Evolutionary conservation across 345 rosid species (phyloP).

Genomic region (Salix koriyanagi): DNA sequence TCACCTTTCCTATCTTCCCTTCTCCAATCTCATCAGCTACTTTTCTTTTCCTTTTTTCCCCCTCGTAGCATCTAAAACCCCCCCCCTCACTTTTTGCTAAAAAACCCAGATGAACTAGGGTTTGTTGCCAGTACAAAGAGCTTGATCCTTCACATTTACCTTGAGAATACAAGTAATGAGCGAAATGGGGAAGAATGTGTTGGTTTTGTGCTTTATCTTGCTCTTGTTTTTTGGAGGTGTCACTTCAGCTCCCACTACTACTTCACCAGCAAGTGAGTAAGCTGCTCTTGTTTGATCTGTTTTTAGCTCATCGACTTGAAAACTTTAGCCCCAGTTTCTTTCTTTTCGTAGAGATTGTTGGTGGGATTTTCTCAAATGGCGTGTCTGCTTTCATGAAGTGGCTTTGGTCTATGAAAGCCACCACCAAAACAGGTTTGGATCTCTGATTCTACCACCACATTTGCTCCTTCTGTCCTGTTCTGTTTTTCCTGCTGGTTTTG

Average conservation of each 20-base stretch:
- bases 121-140: conserved; percentile 17
- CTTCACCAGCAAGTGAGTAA: conserved; percentile 87
- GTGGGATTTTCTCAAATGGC: conserved; percentile 67
- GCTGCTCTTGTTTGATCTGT: conserved; percentile 13
- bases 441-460: conserved; percentile 17
- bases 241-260: conserved; percentile 54
- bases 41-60: background rate
- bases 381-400: conserved; percentile 73
- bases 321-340: background rate
- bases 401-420: conserved; percentile 87
- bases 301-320: background rate
- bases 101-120: conserved; percentile 22
- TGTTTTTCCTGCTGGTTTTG: background rate
- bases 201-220: conserved; percentile 40
- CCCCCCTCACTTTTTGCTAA: background rate
- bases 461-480: background rate
- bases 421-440: conserved; percentile 79
- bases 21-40: background rate
- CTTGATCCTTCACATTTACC: conserved; percentile 18
- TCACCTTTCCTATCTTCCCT: background rate
- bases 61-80: background rate
- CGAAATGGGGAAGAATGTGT: conserved; percentile 52
- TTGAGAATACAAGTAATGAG: conserved; percentile 2
- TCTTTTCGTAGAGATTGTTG: conserved; percentile 66
- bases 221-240: conserved; percentile 49